Conservation (phyloP, 1,139 yeast genomes). For the Candida sp. region DNA sequence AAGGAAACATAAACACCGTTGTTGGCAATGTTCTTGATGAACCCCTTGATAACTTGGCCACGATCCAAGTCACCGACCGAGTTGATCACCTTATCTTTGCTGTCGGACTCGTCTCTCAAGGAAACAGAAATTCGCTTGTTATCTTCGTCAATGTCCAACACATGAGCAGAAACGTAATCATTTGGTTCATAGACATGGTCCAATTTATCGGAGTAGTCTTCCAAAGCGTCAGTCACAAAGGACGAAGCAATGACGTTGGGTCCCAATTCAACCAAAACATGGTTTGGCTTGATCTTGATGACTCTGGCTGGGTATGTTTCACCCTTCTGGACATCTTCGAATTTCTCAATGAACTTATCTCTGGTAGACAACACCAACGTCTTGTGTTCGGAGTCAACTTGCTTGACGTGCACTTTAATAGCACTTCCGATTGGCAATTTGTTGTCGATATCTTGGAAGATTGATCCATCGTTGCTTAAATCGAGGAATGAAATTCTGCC, state of each 20-base stretch:
- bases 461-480: slow-evolving; percentile 57
- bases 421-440: slow-evolving; percentile 76
- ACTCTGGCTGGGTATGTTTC: slow-evolving; percentile 67
- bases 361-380: slow-evolving; percentile 57
- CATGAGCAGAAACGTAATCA: slow-evolving; percentile 65
- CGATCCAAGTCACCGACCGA: slow-evolving; percentile 59
- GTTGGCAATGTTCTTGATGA: slow-evolving; percentile 73
- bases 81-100: slow-evolving; percentile 57
- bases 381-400: slow-evolving; percentile 57
- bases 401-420: slow-evolving; percentile 59
- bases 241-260: slow-evolving; percentile 66
- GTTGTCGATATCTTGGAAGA: slow-evolving; percentile 54
- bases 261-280: slow-evolving; percentile 71
- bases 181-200: slow-evolving; percentile 57
- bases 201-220: slow-evolving; percentile 65
- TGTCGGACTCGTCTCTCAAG: slow-evolving; percentile 53
- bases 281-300: slow-evolving; percentile 62
- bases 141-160: slow-evolving; percentile 58
- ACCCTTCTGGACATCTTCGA: slow-evolving; percentile 63
- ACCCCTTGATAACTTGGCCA: slow-evolving; percentile 81
- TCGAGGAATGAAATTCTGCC: slow-evolving; percentile 76
- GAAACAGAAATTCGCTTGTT: slow-evolving; percentile 66
- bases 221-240: slow-evolving; percentile 77
- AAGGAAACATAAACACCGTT: slow-evolving; percentile 82
- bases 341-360: slow-evolving; percentile 37